These are phyloP conservation scores for Nyssa sinensis DNA, from an alignment of 148 eudicot genomes.

Conservation along the genomic window DNA sequence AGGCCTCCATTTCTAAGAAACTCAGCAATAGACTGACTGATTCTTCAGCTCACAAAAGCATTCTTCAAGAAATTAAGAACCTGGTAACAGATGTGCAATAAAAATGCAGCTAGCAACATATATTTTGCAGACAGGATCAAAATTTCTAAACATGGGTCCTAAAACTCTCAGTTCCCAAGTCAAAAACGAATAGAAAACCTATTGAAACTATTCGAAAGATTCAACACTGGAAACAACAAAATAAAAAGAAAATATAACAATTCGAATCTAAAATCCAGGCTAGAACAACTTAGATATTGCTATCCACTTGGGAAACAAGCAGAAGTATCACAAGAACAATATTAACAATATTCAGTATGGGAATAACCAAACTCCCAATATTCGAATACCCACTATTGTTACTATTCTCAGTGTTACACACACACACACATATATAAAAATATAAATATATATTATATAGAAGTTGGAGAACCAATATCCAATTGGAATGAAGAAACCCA, in stretches of 20 bases:
- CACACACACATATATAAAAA: neutral
- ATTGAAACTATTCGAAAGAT: slow-evolving; percentile 3
- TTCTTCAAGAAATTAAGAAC: neutral
- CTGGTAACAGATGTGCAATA: neutral
- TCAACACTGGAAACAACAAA: neutral
- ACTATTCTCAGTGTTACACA: too few species aligned
- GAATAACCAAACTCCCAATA: neutral
- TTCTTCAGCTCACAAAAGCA: slow-evolving; percentile 19
- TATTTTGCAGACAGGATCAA: neutral
- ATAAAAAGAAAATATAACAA: neutral
- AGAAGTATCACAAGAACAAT: neutral
- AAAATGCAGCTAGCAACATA: slow-evolving; percentile 4
- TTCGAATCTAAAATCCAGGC: slow-evolving; percentile 1
- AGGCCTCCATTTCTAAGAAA: slow-evolving; percentile 19
- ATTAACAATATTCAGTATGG: neutral
- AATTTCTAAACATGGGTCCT: slow-evolving; percentile 5
- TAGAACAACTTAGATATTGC: slow-evolving; percentile 3
- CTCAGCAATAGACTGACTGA: slow-evolving; percentile 2
- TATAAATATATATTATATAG: neutral
- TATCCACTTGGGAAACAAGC: slow-evolving; percentile 16
- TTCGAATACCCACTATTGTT: slow-evolving; percentile 3
- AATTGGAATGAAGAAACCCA: slow-evolving; percentile 12
- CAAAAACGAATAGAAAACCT: neutral
- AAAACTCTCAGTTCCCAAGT: slow-evolving; percentile 1
- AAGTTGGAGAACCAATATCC: neutral